These are phyloP conservation scores for Metschnikowia aberdeeniae DNA, from an alignment of 805 yeast species.

Conservation along the genomic window DNA sequence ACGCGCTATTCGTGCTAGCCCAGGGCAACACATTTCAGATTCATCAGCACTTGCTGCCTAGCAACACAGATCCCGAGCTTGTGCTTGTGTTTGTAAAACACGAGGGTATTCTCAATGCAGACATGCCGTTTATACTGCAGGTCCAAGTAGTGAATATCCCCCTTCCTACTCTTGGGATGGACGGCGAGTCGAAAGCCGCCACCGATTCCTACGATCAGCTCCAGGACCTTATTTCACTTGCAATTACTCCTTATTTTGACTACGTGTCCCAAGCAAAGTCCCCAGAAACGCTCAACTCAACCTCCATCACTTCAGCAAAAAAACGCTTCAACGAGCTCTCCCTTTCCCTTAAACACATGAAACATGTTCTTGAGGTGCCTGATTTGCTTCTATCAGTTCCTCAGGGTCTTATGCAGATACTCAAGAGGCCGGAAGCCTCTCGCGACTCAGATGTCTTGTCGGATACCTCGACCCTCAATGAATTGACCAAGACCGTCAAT, in stretches of 20 bases:
- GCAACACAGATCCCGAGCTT: slow-evolving; percentile 4
- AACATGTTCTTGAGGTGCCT: slow-evolving; percentile 66
- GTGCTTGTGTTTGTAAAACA: slow-evolving; percentile 12
- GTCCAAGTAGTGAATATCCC: slow-evolving; percentile 17
- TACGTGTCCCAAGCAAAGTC: slow-evolving; percentile 23
- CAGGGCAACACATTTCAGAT: slow-evolving; percentile 4
- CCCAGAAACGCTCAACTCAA: slow-evolving; percentile 6
- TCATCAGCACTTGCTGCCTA: slow-evolving; percentile 5
- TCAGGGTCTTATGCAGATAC: slow-evolving; percentile 33
- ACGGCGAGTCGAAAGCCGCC: not conserved
- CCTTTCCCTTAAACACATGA: slow-evolving; percentile 60
- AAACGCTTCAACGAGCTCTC: slow-evolving; percentile 67
- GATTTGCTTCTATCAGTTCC: slow-evolving; percentile 53
- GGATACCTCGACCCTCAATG: slow-evolving; percentile 60
- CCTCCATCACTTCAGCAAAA: slow-evolving; percentile 25
- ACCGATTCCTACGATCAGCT: slow-evolving; percentile 46
- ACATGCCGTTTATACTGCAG: slow-evolving; percentile 10
- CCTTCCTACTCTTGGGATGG: not conserved
- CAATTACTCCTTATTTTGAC: slow-evolving; percentile 69
- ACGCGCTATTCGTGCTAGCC: slow-evolving; percentile 13
- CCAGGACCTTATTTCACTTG: slow-evolving; percentile 56
- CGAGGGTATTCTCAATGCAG: slow-evolving; percentile 6
- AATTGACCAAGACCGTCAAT: slow-evolving; percentile 65
- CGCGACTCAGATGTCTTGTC: slow-evolving; percentile 17
- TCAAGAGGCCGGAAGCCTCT: slow-evolving; percentile 25